A percentile compares a stretch with the other conserved stretches of the same genome.
Evolutionary conservation across 2,329 filamentous ascomycete genomes (phyloP).

Genomic region (Dactylonectria estremocensis): DNA sequence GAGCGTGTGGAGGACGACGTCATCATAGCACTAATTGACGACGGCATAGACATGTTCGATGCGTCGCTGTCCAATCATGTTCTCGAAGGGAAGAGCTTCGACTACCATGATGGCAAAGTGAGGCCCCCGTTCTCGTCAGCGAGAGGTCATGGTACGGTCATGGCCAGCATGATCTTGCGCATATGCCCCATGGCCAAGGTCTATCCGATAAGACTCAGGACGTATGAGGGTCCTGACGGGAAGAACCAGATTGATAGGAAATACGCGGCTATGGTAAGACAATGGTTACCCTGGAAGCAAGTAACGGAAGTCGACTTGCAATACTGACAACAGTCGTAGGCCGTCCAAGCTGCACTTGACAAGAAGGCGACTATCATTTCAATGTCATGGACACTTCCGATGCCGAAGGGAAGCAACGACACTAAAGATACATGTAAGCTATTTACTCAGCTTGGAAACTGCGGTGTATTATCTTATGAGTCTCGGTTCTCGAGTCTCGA

Average conservation of each 20-base stretch:
- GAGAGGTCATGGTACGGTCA: slow-evolving; percentile 39
- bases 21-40: slow-evolving; percentile 26
- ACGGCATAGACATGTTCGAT: slow-evolving; percentile 20
- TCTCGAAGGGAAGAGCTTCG: slow-evolving; percentile 26
- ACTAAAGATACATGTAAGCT: slow-evolving; percentile 8
- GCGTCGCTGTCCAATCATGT: slow-evolving; percentile 1
- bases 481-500: background rate
- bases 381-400: slow-evolving; percentile 35
- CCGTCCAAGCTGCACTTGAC: slow-evolving; percentile 28
- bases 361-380: slow-evolving; percentile 33
- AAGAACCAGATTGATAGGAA: slow-evolving; percentile 11
- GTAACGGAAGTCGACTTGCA: background rate
- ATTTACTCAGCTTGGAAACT: background rate
- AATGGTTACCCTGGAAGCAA: background rate
- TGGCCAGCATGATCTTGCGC: slow-evolving; percentile 42
- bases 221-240: slow-evolving; percentile 14
- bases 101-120: slow-evolving; percentile 18
- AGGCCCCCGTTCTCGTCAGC: background rate
- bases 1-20: slow-evolving; percentile 7
- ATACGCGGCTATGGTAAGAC: slow-evolving; percentile 27
- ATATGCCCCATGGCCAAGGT: slow-evolving; percentile 40
- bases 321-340: background rate
- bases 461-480: background rate
- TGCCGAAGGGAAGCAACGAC: slow-evolving; percentile 2
- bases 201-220: slow-evolving; percentile 33